A percentile compares a stretch with the other conserved stretches of the same genome.
Conservation (phyloP, 2,329 filamentous ascomycete species). For the Penicillium psychrosexuale region DNA sequence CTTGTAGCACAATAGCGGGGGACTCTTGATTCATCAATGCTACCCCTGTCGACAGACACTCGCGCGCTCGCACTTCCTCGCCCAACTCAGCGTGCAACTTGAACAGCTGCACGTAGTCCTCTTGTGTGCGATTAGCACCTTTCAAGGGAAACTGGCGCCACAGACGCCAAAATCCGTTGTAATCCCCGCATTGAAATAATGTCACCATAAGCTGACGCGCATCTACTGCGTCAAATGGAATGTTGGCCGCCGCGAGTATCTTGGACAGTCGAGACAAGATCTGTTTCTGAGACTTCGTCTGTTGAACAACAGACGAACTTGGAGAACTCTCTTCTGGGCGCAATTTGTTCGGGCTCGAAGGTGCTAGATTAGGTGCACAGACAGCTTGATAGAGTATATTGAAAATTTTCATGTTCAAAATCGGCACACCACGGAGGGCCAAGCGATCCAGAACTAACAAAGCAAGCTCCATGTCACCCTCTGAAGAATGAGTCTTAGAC, state of each 20-base stretch:
- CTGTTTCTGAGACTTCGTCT: slow-evolving; percentile 13
- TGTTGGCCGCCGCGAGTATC: slow-evolving; percentile 28
- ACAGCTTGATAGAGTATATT: slow-evolving; percentile 40
- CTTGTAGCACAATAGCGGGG: slow-evolving; percentile 48
- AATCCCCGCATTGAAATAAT: slow-evolving; percentile 46
- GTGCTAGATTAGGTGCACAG: slow-evolving; percentile 33
- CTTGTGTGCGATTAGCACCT: slow-evolving; percentile 48
- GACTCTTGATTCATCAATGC: slow-evolving; percentile 59
- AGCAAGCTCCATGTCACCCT: slow-evolving; percentile 36
- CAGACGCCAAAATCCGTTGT: slow-evolving; percentile 58
- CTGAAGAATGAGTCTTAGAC: slow-evolving; percentile 17
- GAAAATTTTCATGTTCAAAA: slow-evolving; percentile 50
- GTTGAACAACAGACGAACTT: slow-evolving; percentile 1
- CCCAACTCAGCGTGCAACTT: slow-evolving; percentile 46
- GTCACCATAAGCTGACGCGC: slow-evolving; percentile 33
- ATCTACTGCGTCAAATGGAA: slow-evolving; percentile 29
- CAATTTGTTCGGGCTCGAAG: background rate
- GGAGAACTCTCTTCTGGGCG: slow-evolving; percentile 37
- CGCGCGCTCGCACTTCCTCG: slow-evolving; percentile 45
- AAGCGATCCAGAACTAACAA: slow-evolving; percentile 44
- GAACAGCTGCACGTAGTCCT: slow-evolving; percentile 58
- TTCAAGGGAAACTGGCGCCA: slow-evolving; percentile 58
- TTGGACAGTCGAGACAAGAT: slow-evolving; percentile 27
- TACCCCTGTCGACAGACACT: slow-evolving; percentile 53
- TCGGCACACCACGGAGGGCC: slow-evolving; percentile 40